Evolutionary conservation across 805 yeast genomes (phyloP), one percentile per base, ranked within the genome.

Genomic region (Sugiyamaella marilandica): DNA sequence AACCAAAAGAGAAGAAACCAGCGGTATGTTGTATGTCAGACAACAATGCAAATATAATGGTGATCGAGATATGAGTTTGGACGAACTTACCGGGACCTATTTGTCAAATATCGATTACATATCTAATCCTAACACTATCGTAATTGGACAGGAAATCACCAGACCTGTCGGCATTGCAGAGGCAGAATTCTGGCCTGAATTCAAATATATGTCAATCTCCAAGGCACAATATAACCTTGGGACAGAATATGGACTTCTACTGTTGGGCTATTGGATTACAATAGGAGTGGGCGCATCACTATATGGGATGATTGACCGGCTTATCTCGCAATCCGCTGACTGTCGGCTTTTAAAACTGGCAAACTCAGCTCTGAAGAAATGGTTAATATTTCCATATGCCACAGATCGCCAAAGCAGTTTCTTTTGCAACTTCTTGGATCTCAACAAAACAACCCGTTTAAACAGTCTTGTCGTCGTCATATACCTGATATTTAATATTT

Each of bases 401-500:
- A 24, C 29, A 24, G 29, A 24, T 24, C 29, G 29, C 7, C 7
- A 3, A 3, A 24, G 29, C 29, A 24, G 7, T 24, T 24, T 24
- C 7, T 24, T 24, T 24, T 24, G 29, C 29, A 24, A 7, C 29
- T 24, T 24, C 3, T 16, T 34, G 39, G 39, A 16, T 16, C 39
- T 34, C 14, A n/a, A 34, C 39, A 34, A 3, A 16, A 34, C 81
- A 0, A 73, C 80, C 0, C 62, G 80, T 33, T 68, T 70, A 5
- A 79, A 77, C 60, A 54, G 74, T 1, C 39, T 72, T 4, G 65
- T 76, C 5, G 58, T 76, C 1, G 8, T 58, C 5, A 70, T 66
- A 0, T 74, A 70, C 54, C 21, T 68, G 9, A 55, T 56, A 1
- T 43, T 76, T 14, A 64, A 73, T 45, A 43, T 68, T 5, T 58